Evolutionary conservation across 2,329 filamentous ascomycete species (phyloP).

Genomic region (Xylariaceae sp.): DNA sequence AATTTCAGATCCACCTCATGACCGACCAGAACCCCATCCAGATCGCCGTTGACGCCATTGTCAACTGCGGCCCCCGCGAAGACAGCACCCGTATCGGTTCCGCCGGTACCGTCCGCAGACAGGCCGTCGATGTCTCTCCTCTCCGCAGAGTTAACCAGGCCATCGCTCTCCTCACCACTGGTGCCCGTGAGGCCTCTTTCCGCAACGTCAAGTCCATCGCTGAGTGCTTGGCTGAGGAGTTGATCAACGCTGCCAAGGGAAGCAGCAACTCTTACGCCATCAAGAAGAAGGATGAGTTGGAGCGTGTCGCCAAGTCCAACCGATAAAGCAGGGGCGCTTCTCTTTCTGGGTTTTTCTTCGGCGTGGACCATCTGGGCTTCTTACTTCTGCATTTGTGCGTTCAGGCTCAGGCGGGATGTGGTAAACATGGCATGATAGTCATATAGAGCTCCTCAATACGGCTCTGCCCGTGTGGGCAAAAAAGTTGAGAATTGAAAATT

Average conservation of each 20-base stretch:
- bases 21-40: slow-evolving; percentile 99
- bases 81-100: slow-evolving; percentile 99
- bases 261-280: slow-evolving; percentile 99
- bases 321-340: slow-evolving; percentile 67
- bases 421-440: slow-evolving; percentile 43
- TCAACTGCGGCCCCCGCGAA: slow-evolving; percentile 99
- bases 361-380: slow-evolving; percentile 40
- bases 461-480: slow-evolving; percentile 35
- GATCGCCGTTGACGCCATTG: slow-evolving; percentile 97
- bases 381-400: slow-evolving; percentile 43
- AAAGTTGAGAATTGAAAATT: slow-evolving; percentile 35
- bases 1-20: slow-evolving; percentile 95
- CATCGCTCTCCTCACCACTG: slow-evolving; percentile 97
- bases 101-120: slow-evolving; percentile 98
- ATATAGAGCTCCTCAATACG: slow-evolving; percentile 40
- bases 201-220: slow-evolving; percentile 99
- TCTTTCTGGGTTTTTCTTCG: slow-evolving; percentile 39
- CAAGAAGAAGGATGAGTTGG: slow-evolving; percentile 99
- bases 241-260: slow-evolving; percentile 99
- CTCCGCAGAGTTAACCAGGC: slow-evolving; percentile 99
- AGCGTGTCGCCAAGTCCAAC: slow-evolving; percentile 99
- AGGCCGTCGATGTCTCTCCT: slow-evolving; percentile 99
- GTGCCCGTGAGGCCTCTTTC: slow-evolving; percentile 98
- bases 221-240: slow-evolving; percentile 98
- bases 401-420: slow-evolving; percentile 42